These are phyloP conservation scores for Thelephora terrestris DNA, from an alignment of 1,284 basidiomycete species.

Conservation along the genomic window DNA sequence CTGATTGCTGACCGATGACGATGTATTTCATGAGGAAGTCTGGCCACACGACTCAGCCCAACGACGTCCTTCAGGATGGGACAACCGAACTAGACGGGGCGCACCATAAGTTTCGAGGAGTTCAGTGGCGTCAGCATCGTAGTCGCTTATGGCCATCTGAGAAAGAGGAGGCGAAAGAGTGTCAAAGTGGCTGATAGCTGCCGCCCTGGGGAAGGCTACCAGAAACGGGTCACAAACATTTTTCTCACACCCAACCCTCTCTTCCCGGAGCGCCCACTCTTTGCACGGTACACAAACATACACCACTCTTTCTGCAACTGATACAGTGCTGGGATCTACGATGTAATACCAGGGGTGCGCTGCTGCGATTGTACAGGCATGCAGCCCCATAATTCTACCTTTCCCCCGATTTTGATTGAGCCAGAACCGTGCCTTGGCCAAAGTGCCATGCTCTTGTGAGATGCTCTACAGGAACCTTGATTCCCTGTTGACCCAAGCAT, in stretches of 20 bases:
- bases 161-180: slow-evolving; percentile 1
- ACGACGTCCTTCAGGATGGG: not conserved
- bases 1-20: slow-evolving; percentile 64
- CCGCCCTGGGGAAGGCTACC: slow-evolving; percentile 3
- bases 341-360: slow-evolving; percentile 78
- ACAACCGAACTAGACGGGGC: slow-evolving; percentile 13
- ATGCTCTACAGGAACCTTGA: slow-evolving; percentile 67
- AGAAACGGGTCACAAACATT: not conserved
- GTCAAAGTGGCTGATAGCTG: slow-evolving; percentile 3
- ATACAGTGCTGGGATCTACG: slow-evolving; percentile 47
- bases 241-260: not conserved
- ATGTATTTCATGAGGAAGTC: slow-evolving; percentile 98
- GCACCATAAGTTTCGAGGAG: slow-evolving; percentile 87
- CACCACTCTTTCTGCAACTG: slow-evolving; percentile 44
- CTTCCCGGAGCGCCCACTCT: slow-evolving; percentile 21
- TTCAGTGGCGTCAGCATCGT: slow-evolving; percentile 75
- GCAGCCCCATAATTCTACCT: slow-evolving; percentile 64
- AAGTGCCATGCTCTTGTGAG: slow-evolving; percentile 75
- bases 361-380: slow-evolving; percentile 72
- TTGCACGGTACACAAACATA: slow-evolving; percentile 91
- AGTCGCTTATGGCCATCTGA: slow-evolving; percentile 48
- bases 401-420: slow-evolving; percentile 46
- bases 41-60: slow-evolving; percentile 24
- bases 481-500: slow-evolving; percentile 59
- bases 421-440: slow-evolving; percentile 29